Evolutionary conservation across 1,139 yeast genomes (phyloP), one percentile per base, ranked within the genome.

Genomic region (Petasospora fabianii): DNA sequence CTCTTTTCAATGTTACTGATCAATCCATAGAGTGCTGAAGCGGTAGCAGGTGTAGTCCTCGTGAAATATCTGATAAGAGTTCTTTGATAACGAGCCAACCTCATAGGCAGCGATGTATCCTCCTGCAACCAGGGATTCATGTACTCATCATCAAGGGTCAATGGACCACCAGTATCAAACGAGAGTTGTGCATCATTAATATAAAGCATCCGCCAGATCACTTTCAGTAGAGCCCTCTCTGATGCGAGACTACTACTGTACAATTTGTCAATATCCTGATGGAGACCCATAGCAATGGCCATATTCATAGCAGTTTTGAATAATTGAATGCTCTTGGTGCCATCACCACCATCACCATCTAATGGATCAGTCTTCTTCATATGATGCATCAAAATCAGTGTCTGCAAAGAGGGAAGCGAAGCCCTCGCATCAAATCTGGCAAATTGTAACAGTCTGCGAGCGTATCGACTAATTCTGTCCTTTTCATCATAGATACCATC

Each of bases 271-370:
- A 61, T 53, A 35, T 62, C 50, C 13, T 50, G 44, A 34, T 62
- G 54, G n/a, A 65, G 43, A 1, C 67, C 66, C 41, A 64, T 37
- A 0, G 51, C 34, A 5, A 56, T 28, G 1, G 62, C 57, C 42
- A 58, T 53, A 14, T 45, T 43, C 3, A 56, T 40, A 15, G 62
- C 49, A 2, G 44, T 29, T 22, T 49, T 51, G 9, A 53, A 43
- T 2, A 58, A 13, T 40, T 59, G 51, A 0, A 60, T 38, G 20
- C 53, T 51, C 34, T 60, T 41, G 10, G 43, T 38, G 6, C 46
- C 49, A 35, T 51, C 56, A 18, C 55, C 51, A 21, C 50, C 53
- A 36, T 49, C 66, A 22, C 56, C 58, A 24, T 56, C 61, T 5
- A 49, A 29, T 6, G 52, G 51, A 11, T 50, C 53, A 3, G 46